Percentiles rank a stretch among this genome's conserved stretches.
Conservation (phyloP, 2,329 filamentous ascomycete genomes). For the Colletotrichum kahawae region DNA sequence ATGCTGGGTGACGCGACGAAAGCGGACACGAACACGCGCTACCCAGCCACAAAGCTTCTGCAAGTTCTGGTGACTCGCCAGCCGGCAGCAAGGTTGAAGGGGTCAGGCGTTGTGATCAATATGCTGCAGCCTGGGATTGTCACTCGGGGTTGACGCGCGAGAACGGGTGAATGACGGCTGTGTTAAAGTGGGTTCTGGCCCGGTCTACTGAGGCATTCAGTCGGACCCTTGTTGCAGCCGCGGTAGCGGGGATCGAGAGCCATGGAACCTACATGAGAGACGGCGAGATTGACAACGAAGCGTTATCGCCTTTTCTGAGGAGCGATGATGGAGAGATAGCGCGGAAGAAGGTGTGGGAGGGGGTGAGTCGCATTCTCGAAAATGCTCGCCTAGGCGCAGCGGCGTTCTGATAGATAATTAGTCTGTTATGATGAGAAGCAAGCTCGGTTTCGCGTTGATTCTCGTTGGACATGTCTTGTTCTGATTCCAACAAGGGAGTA, state of each 20-base stretch:
- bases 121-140: neutral
- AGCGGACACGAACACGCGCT: neutral
- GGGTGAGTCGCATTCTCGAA: neutral
- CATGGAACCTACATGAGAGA: neutral
- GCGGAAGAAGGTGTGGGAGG: neutral
- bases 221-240: neutral
- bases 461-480: fast-evolving
- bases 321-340: neutral
- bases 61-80: neutral
- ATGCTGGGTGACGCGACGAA: neutral
- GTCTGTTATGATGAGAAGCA: too few species aligned
- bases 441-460: neutral
- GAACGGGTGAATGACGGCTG: fast-evolving
- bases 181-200: neutral
- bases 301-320: neutral
- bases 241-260: neutral
- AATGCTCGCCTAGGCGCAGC: neutral
- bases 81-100: neutral
- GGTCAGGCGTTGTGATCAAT: neutral
- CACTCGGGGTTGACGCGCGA: neutral
- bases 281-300: neutral
- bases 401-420: neutral
- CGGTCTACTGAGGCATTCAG: neutral
- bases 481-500: fast-evolving
- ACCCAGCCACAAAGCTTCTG: neutral